phyloP scores from a whole-genome alignment of 148 eudicot species.

The Tetragonia tetragonoides region DNA sequence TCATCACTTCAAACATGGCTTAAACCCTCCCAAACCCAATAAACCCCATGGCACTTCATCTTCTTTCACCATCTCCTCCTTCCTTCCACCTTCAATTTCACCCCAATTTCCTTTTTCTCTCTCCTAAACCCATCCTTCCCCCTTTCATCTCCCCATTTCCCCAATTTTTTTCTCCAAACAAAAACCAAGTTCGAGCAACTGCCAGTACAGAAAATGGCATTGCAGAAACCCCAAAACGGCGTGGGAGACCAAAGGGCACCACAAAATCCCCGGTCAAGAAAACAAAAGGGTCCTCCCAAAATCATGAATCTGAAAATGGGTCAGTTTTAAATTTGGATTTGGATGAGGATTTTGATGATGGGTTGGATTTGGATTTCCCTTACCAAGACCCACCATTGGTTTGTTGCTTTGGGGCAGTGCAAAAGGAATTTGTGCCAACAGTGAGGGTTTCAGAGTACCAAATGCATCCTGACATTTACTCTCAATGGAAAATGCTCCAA shows the following conservation, averaged over 20 bases:
- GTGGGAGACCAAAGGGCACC: slow-evolving; percentile 28
- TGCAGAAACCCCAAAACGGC: slow-evolving; percentile 28
- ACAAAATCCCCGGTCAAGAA: slow-evolving; percentile 23
- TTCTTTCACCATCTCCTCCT: slow-evolving; percentile 23
- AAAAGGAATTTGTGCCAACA: slow-evolving; percentile 79
- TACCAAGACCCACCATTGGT: slow-evolving; percentile 71
- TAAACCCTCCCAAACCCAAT: slow-evolving; percentile 34
- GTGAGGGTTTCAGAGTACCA: slow-evolving; percentile 66
- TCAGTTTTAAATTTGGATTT: slow-evolving; percentile 14
- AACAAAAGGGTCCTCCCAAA: slow-evolving; percentile 26
- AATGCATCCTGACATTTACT: slow-evolving; percentile 81
- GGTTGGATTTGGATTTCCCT: slow-evolving; percentile 57
- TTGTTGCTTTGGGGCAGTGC: slow-evolving; percentile 84
- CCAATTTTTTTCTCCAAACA: not conserved
- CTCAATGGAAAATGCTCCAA: slow-evolving; percentile 88
- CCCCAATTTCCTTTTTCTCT: slow-evolving; percentile 12
- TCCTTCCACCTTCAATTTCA: not conserved
- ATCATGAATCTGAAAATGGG: slow-evolving; percentile 25
- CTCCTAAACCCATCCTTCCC: slow-evolving; percentile 16
- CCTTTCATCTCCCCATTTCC: slow-evolving; percentile 22
- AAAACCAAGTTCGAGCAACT: slow-evolving; percentile 20
- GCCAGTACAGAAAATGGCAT: slow-evolving; percentile 14
- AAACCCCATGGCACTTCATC: slow-evolving; percentile 30
- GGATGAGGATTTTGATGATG: slow-evolving; percentile 48
- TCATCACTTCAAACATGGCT: not conserved